A percentile compares a stretch with the other conserved stretches of the same genome.
Conservation (phyloP, 306 rosid genomes). For the Sophora flavescens region DNA sequence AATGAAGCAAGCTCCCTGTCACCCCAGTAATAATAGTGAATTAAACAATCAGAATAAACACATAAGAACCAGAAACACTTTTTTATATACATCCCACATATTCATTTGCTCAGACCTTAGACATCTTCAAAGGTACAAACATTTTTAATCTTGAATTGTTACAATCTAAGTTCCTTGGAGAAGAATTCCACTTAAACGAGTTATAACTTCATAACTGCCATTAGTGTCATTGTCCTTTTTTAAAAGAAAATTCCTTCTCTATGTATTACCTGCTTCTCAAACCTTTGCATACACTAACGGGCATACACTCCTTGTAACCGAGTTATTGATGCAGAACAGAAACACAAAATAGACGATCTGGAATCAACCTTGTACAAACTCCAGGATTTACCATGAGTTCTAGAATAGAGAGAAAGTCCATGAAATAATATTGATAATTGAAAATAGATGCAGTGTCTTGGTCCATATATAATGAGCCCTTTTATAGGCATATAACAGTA, state of each 20-base stretch:
- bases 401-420: not conserved
- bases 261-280: not conserved
- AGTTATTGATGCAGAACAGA: not conserved
- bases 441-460: not conserved
- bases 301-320: not conserved
- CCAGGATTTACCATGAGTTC: not conserved
- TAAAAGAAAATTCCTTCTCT: not conserved
- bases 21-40: conserved; percentile 41
- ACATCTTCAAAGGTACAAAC: conserved; percentile 6
- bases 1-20: conserved; percentile 82
- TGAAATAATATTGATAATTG: not conserved
- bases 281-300: not conserved
- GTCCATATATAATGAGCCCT: not conserved
- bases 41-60: conserved; percentile 20
- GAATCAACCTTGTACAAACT: not conserved
- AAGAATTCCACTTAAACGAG: not conserved
- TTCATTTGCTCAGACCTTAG: not conserved
- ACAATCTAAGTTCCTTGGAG: not conserved
- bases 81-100: not conserved
- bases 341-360: not conserved
- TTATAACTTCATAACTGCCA: no score
- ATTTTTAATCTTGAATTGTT: not conserved
- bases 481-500: not conserved
- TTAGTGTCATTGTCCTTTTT: not conserved
- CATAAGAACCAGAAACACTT: conserved; percentile 12